These are phyloP conservation scores for Cercospora zeina DNA, from an alignment of 2,329 filamentous ascomycete genomes.

Conservation along the genomic window DNA sequence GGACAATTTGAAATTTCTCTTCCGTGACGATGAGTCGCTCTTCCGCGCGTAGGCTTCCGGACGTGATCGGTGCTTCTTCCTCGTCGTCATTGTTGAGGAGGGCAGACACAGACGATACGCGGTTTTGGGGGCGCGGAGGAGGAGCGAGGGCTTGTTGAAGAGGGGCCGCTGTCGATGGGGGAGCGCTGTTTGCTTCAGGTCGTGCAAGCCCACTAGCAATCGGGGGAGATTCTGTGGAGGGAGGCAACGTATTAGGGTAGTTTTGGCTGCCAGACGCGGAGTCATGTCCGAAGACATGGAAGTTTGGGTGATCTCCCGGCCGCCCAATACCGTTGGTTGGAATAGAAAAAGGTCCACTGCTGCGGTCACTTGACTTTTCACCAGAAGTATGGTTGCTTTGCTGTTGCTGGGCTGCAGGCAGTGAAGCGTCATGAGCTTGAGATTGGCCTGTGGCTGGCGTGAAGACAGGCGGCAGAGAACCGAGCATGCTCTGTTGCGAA, in stretches of 20 bases:
- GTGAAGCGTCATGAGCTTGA: constrained; percentile 59
- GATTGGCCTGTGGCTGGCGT: constrained; percentile 66
- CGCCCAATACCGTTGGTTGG: constrained; percentile 62
- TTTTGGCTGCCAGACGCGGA: constrained; percentile 54
- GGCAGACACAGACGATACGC: constrained; percentile 41
- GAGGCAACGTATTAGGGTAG: constrained; percentile 63
- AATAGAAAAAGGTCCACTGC: constrained; percentile 60
- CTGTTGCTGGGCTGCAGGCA: constrained; percentile 60
- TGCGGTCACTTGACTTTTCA: constrained; percentile 71
- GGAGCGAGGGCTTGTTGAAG: constrained; percentile 31
- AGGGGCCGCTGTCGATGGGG: constrained; percentile 36
- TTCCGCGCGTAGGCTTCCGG: background rate
- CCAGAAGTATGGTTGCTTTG: constrained; percentile 87
- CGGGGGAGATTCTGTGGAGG: constrained; percentile 40
- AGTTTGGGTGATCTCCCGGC: constrained; percentile 56
- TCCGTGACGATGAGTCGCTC: constrained; percentile 50
- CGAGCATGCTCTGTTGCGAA: constrained; percentile 32
- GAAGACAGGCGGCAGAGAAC: constrained; percentile 56
- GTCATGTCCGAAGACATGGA: constrained; percentile 53
- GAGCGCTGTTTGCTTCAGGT: constrained; percentile 16
- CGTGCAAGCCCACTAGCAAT: constrained; percentile 36
- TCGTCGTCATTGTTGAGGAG: constrained; percentile 45
- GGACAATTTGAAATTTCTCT: constrained; percentile 57
- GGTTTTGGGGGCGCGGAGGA: constrained; percentile 36
- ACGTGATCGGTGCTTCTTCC: background rate